Evolutionary conservation across 2,329 filamentous ascomycete species (phyloP).

Genomic region (Arthrobotrys musiformis): DNA sequence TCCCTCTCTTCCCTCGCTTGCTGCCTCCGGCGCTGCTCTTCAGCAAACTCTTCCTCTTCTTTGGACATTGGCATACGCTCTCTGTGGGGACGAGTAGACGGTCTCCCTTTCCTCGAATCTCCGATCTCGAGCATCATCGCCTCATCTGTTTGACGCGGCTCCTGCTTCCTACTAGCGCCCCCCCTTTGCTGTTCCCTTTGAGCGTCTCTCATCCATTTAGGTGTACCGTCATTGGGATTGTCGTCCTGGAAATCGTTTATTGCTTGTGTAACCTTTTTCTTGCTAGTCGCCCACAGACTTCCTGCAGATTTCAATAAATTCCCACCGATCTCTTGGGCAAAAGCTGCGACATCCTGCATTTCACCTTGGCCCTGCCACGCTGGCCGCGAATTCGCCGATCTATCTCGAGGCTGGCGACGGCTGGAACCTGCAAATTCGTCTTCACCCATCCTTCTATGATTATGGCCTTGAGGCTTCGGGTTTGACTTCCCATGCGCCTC

Average conservation of each 20-base stretch:
- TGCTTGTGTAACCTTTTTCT: constrained; percentile 91
- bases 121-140: constrained; percentile 80
- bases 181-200: constrained; percentile 62
- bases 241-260: constrained; percentile 85
- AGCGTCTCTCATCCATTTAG: constrained; percentile 92
- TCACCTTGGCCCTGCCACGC: constrained; percentile 58
- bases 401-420: constrained; percentile 61
- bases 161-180: constrained; percentile 55
- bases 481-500: constrained; percentile 86
- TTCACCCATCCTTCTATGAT: constrained; percentile 51
- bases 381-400: constrained; percentile 62
- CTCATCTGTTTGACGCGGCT: constrained; percentile 71
- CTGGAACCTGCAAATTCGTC: constrained; percentile 36
- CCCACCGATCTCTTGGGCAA: constrained; percentile 82
- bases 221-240: constrained; percentile 71
- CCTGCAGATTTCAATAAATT: constrained; percentile 93
- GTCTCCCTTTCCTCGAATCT: constrained; percentile 64
- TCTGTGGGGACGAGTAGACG: constrained; percentile 48
- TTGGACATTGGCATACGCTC: constrained; percentile 55
- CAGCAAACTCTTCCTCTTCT: constrained; percentile 28
- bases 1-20: constrained; percentile 53
- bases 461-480: constrained; percentile 64
- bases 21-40: constrained; percentile 35
- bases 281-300: constrained; percentile 91
- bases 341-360: constrained; percentile 64